These are phyloP conservation scores for Francoa sonchifolia DNA, from an alignment of 441 rosid genomes.

Conservation along the genomic window DNA sequence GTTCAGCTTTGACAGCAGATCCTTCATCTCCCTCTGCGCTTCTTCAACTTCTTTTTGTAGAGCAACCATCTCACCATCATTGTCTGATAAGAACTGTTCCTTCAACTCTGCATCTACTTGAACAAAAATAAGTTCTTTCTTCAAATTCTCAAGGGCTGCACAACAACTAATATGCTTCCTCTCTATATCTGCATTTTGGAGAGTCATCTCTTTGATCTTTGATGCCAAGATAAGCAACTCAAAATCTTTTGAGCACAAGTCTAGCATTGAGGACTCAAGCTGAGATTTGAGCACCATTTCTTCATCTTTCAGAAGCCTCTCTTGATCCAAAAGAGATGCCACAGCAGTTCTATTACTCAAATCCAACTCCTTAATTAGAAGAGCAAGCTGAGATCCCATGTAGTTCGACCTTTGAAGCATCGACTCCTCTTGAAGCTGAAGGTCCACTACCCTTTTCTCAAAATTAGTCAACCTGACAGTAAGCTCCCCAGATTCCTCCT, in stretches of 20 bases:
- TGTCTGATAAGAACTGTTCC: constrained; percentile 28
- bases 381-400: constrained; percentile 75
- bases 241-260: constrained; percentile 54
- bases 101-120: constrained; percentile 46
- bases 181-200: constrained; percentile 21
- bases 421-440: constrained; percentile 82
- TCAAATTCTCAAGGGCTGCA: constrained; percentile 37
- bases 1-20: constrained; percentile 12
- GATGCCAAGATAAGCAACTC: constrained; percentile 52
- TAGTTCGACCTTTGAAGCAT: constrained; percentile 79
- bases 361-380: constrained; percentile 70
- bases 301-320: constrained; percentile 41
- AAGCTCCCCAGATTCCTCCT: constrained; percentile 65
- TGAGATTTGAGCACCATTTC: constrained; percentile 40
- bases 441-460: constrained; percentile 53
- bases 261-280: constrained; percentile 37
- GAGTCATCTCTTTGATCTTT: constrained; percentile 37
- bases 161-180: constrained; percentile 22
- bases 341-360: constrained; percentile 35
- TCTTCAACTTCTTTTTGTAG: constrained; percentile 25
- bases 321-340: constrained; percentile 47
- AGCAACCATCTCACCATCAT: constrained; percentile 24
- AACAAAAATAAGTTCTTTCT: constrained; percentile 34
- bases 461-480: constrained; percentile 47
- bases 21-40: constrained; percentile 13